A percentile compares a stretch with the other conserved stretches of the same genome.
Conservation (phyloP, 2,329 filamentous ascomycete species). For the Fusarium sp. region DNA sequence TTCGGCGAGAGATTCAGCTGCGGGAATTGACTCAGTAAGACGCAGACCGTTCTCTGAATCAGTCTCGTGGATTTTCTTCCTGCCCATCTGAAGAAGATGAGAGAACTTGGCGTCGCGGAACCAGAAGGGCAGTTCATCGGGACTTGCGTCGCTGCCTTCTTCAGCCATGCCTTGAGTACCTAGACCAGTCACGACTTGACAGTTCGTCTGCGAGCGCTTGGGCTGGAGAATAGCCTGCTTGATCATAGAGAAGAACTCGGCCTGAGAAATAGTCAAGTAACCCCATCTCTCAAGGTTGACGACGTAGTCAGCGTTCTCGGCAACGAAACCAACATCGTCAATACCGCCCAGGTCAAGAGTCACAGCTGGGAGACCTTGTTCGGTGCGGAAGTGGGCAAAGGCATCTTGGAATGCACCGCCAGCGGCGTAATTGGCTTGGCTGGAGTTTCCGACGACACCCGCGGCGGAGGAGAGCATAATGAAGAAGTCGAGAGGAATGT, state of each 20-base stretch:
- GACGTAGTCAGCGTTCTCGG: slow-evolving; percentile 2
- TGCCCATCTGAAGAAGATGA: slow-evolving; percentile 10
- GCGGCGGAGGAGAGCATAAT: slow-evolving; percentile 8
- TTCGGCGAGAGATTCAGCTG: background rate
- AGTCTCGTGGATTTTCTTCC: background rate
- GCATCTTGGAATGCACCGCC: slow-evolving; percentile 7
- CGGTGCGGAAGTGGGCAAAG: slow-evolving; percentile 2
- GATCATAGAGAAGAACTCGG: slow-evolving; percentile 8
- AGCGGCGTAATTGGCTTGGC: slow-evolving; percentile 6
- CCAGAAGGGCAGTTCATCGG: slow-evolving; percentile 9
- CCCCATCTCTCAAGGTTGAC: slow-evolving; percentile 8
- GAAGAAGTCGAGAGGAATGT: slow-evolving; percentile 6
- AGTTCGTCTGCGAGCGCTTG: background rate
- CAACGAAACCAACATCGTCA: background rate
- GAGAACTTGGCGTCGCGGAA: slow-evolving; percentile 12
- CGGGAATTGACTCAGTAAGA: background rate
- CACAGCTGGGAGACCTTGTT: background rate
- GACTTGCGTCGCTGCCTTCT: slow-evolving; percentile 1
- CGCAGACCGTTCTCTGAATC: background rate
- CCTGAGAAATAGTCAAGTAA: slow-evolving; percentile 6
- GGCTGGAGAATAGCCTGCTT: slow-evolving; percentile 3
- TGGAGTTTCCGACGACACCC: background rate
- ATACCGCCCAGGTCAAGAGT: slow-evolving; percentile 1
- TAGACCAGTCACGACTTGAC: background rate
- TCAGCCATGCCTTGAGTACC: slow-evolving; percentile 3